Evolutionary conservation across 2,329 filamentous ascomycete species (phyloP).

Genomic region (Chalaropsis thielavioides): DNA sequence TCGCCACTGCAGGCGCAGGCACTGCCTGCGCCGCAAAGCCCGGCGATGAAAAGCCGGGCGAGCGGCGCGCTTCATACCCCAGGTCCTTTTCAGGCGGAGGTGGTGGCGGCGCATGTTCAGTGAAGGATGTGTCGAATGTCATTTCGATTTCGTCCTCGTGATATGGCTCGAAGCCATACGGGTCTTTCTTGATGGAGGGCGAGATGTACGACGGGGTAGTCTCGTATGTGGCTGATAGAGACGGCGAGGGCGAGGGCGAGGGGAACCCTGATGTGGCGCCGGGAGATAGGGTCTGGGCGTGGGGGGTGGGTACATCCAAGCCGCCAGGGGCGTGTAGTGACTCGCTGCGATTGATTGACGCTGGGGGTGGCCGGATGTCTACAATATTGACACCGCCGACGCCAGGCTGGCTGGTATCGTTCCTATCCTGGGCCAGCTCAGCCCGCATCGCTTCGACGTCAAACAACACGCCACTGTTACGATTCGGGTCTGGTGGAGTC

Average conservation of each 20-base stretch:
- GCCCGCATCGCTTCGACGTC: slow-evolving; percentile 89
- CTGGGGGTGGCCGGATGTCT: slow-evolving; percentile 15
- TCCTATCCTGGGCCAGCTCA: slow-evolving; percentile 71
- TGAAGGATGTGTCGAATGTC: slow-evolving; percentile 55
- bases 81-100: slow-evolving; percentile 25
- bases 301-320: background rate
- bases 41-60: background rate
- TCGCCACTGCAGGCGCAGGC: background rate
- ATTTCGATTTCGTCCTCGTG: slow-evolving; percentile 45
- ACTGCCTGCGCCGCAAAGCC: slow-evolving; percentile 19
- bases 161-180: slow-evolving; percentile 16
- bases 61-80: slow-evolving; percentile 19
- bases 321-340: slow-evolving; percentile 1
- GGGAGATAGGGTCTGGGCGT: slow-evolving; percentile 7
- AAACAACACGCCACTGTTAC: slow-evolving; percentile 59
- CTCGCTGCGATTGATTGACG: slow-evolving; percentile 12
- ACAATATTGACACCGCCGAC: background rate
- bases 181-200: slow-evolving; percentile 6
- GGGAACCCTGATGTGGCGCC: background rate
- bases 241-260: slow-evolving; percentile 9
- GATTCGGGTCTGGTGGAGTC: slow-evolving; percentile 30
- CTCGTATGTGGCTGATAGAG: slow-evolving; percentile 8
- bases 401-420: slow-evolving; percentile 26
- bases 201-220: slow-evolving; percentile 3
- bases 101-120: slow-evolving; percentile 25